Conservation (phyloP, 176 grass and related monocot genomes). For the Oryza nivara region DNA sequence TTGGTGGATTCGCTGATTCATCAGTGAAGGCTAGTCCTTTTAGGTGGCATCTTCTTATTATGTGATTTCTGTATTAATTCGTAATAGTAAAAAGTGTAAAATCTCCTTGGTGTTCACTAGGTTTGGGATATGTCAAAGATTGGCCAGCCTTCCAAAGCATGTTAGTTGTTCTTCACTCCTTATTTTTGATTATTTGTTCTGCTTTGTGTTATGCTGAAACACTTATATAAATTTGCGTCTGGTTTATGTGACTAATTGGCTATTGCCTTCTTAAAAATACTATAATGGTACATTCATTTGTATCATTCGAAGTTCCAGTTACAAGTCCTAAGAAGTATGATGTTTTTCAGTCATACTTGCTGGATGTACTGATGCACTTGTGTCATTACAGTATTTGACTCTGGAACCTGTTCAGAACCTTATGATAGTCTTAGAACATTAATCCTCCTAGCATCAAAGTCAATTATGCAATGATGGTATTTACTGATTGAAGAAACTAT, state of each 20-base stretch:
- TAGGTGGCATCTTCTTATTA: constrained; percentile 27
- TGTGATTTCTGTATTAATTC: constrained; percentile 19
- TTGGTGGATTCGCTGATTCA: constrained; percentile 97
- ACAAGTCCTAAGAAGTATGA: constrained; percentile 8
- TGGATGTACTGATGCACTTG: background rate
- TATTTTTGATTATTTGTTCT: constrained; percentile 11
- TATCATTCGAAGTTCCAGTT: background rate
- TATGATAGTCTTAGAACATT: constrained; percentile 9
- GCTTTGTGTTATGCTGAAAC: constrained; percentile 31
- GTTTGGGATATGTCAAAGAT: constrained; percentile 99
- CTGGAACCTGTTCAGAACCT: constrained; percentile 12
- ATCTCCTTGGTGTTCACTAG: constrained; percentile 46
- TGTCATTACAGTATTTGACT: background rate
- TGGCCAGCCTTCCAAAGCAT: constrained; percentile 69
- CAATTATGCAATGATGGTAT: constrained; percentile 32
- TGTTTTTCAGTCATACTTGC: background rate
- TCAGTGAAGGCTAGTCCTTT: constrained; percentile 79
- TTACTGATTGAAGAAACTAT: constrained; percentile 36
- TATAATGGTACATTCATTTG: constrained; percentile 3
- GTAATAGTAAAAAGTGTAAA: constrained; percentile 1
- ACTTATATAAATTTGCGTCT: constrained; percentile 22
- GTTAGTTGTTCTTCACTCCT: constrained; percentile 52
- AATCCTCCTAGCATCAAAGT: constrained; percentile 11
- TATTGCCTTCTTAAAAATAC: background rate
- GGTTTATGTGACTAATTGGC: constrained; percentile 6